phyloP scores from a whole-genome alignment of 2,329 filamentous ascomycete genomes.

The Elsinoe batatas region DNA sequence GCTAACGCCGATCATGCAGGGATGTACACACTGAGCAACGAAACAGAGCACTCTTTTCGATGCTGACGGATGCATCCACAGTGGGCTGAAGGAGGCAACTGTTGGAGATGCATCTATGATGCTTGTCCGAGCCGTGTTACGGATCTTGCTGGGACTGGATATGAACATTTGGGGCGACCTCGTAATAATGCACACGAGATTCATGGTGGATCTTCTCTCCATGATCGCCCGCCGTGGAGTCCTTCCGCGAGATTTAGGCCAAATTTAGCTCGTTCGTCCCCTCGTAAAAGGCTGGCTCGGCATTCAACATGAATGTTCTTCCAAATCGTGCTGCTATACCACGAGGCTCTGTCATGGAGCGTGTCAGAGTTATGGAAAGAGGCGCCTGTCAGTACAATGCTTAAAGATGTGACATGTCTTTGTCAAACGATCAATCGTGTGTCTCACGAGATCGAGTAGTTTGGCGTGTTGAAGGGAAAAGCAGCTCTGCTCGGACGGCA shows the following conservation, averaged over 20 bases:
- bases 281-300: neutral
- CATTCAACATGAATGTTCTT: neutral
- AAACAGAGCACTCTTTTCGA: neutral
- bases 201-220: neutral
- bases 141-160: neutral
- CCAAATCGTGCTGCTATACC: neutral
- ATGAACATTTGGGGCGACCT: neutral
- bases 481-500: neutral
- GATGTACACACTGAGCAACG: neutral
- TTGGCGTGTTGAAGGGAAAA: neutral
- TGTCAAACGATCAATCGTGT: neutral
- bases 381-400: neutral
- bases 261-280: neutral
- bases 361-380: neutral
- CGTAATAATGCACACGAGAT: constrained; percentile 1
- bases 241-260: constrained; percentile 2
- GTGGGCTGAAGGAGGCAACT: too few species aligned
- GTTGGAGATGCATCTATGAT: too few species aligned
- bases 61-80: too few species aligned
- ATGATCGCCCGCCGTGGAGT: neutral
- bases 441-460: neutral
- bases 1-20: constrained; percentile 2
- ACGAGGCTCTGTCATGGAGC: neutral
- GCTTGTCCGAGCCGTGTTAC: neutral
- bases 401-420: neutral